These are phyloP conservation scores for Albugo candida DNA, from an alignment of 352 stramenopile genomes.

Conservation along the genomic window DNA sequence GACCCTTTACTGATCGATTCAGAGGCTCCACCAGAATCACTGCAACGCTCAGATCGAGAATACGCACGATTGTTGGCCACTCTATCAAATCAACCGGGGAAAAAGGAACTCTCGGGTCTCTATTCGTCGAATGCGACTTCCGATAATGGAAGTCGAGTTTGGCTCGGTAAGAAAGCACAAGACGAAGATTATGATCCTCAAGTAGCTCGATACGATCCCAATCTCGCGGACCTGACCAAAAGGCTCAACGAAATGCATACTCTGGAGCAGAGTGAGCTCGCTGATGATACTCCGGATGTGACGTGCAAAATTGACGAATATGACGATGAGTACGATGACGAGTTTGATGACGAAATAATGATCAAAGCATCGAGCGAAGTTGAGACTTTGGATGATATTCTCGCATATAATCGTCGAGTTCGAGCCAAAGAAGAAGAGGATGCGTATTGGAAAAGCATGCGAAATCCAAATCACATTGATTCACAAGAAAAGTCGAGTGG, in stretches of 20 bases:
- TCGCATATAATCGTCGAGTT: slow-evolving; percentile 27
- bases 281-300: slow-evolving; percentile 7
- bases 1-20: too few relatives aligned
- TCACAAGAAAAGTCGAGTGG: slow-evolving; percentile 5
- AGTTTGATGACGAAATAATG: slow-evolving; percentile 28
- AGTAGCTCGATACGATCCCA: slow-evolving; percentile 21
- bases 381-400: slow-evolving; percentile 15
- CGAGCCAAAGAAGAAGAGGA: slow-evolving; percentile 35
- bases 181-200: slow-evolving; percentile 41
- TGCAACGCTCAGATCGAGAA: too few relatives aligned
- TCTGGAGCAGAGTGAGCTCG: slow-evolving; percentile 13
- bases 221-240: slow-evolving; percentile 31
- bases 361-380: too few relatives aligned
- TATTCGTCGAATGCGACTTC: too few relatives aligned
- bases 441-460: slow-evolving; percentile 50
- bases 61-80: too few relatives aligned
- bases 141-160: slow-evolving; percentile 12
- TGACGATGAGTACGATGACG: slow-evolving; percentile 75
- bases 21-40: too few relatives aligned
- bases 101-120: too few relatives aligned
- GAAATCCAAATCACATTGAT: slow-evolving; percentile 23
- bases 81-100: too few relatives aligned
- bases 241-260: slow-evolving; percentile 22
- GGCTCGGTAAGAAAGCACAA: slow-evolving; percentile 40
- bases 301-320: slow-evolving; percentile 21